phyloP scores from a whole-genome alignment of 1,284 basidiomycete species.

The Ceratobasidium sp. region DNA sequence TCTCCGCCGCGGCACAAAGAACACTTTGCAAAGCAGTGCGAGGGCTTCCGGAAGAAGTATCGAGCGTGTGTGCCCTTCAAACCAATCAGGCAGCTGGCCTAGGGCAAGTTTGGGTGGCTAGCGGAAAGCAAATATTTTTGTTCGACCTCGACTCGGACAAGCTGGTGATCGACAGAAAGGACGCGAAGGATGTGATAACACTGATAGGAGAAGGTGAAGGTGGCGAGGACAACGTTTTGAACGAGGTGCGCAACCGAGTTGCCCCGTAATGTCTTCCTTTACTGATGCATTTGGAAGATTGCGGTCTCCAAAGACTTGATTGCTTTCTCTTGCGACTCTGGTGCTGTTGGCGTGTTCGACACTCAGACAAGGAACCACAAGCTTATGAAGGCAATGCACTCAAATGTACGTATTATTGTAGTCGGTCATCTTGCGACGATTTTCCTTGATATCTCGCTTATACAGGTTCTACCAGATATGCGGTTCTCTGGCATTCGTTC shows the following conservation, averaged over 20 bases:
- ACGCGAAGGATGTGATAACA: slow-evolving; percentile 61
- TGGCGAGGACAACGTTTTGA: slow-evolving; percentile 68
- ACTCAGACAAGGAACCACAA: slow-evolving; percentile 62
- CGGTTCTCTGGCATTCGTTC: slow-evolving; percentile 74
- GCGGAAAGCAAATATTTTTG: slow-evolving; percentile 55
- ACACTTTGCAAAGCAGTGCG: slow-evolving; percentile 33
- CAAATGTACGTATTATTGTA: slow-evolving; percentile 63
- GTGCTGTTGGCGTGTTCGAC: slow-evolving; percentile 73
- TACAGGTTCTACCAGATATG: slow-evolving; percentile 66
- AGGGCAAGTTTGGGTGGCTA: slow-evolving; percentile 29
- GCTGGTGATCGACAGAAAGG: slow-evolving; percentile 64
- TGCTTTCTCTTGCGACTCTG: slow-evolving; percentile 77
- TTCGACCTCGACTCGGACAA: slow-evolving; percentile 63
- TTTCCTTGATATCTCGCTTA: neutral
- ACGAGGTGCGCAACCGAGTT: slow-evolving; percentile 66
- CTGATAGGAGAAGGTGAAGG: slow-evolving; percentile 36
- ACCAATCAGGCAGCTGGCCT: neutral
- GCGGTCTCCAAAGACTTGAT: slow-evolving; percentile 61
- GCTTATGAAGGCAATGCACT: slow-evolving; percentile 72
- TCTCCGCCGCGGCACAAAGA: slow-evolving; percentile 26
- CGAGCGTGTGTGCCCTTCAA: slow-evolving; percentile 11
- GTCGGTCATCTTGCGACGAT: neutral
- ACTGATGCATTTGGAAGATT: slow-evolving; percentile 40
- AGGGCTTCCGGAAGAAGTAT: slow-evolving; percentile 37
- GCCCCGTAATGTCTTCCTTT: neutral